These are phyloP conservation scores for Ogataea angusta DNA, from an alignment of 805 yeast species.

Conservation along the genomic window DNA sequence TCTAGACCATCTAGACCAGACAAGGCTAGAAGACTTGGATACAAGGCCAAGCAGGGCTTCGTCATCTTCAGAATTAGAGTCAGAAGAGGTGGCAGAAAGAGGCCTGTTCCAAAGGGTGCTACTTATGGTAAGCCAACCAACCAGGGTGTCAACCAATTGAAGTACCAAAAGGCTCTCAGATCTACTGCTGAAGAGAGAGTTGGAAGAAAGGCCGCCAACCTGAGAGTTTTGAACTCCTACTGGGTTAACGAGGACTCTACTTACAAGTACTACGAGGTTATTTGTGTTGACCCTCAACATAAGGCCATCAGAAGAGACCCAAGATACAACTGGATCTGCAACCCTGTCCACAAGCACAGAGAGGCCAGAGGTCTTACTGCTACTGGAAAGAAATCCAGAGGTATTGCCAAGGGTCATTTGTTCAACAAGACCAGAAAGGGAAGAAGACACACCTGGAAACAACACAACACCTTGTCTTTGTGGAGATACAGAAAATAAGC, in stretches of 20 bases:
- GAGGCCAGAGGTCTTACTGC: slow-evolving; percentile 99
- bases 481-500: slow-evolving; percentile 97
- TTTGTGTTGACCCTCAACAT: slow-evolving; percentile 96
- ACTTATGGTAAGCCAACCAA: slow-evolving; percentile 99
- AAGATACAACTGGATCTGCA: slow-evolving; percentile 98
- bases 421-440: slow-evolving; percentile 98
- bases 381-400: slow-evolving; percentile 98
- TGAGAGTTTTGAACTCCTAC: slow-evolving; percentile 99
- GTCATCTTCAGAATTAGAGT: slow-evolving; percentile 98
- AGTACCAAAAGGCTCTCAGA: slow-evolving; percentile 97
- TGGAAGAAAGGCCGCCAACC: slow-evolving; percentile 97
- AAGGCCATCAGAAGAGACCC: slow-evolving; percentile 98
- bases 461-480: slow-evolving; percentile 95
- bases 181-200: slow-evolving; percentile 99
- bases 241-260: slow-evolving; percentile 99
- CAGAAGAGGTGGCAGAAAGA: slow-evolving; percentile 99
- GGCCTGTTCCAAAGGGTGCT: slow-evolving; percentile 99
- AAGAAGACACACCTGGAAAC: slow-evolving; percentile 99
- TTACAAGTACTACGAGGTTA: slow-evolving; percentile 98
- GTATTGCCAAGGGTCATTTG: slow-evolving; percentile 99
- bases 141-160: slow-evolving; percentile 99
- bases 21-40: slow-evolving; percentile 99
- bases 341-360: slow-evolving; percentile 99
- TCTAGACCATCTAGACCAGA: slow-evolving; percentile 99
- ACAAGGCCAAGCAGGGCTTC: slow-evolving; percentile 99